Percentiles rank a stretch among this genome's conserved stretches.
Conservation (phyloP, 78 protist species). For the Chrysochromulina tobinii region DNA sequence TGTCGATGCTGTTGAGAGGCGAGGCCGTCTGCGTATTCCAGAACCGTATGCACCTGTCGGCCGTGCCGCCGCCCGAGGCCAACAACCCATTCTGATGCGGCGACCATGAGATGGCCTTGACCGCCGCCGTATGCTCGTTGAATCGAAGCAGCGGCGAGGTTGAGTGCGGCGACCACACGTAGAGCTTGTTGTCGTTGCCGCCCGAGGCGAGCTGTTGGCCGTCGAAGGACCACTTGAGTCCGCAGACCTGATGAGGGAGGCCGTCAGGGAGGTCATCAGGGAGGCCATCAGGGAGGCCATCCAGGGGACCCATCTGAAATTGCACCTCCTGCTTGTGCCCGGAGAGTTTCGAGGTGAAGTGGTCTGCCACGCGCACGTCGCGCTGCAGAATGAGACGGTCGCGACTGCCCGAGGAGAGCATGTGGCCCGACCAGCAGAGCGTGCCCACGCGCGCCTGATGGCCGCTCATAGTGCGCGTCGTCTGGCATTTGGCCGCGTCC, state of each 20-base stretch:
- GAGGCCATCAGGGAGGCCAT: too few species aligned
- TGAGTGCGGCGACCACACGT: not conserved
- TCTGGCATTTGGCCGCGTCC: constrained; percentile 43
- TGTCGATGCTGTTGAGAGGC: constrained; percentile 37
- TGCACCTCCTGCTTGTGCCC: constrained; percentile 58
- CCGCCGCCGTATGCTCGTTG: constrained; percentile 53
- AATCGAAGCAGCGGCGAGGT: not conserved
- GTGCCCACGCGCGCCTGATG: constrained; percentile 50
- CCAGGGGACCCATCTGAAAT: too few species aligned
- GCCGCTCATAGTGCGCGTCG: constrained; percentile 40
- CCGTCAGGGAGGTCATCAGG: too few species aligned
- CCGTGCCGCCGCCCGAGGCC: constrained; percentile 67
- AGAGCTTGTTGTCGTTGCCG: constrained; percentile 52
- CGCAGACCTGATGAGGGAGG: constrained; percentile 13
- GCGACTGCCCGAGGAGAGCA: constrained; percentile 46
- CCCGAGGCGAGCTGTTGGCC: constrained; percentile 52
- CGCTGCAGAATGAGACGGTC: not conserved
- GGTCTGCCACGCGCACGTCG: constrained; percentile 41
- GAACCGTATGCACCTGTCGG: constrained; percentile 58
- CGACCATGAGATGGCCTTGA: constrained; percentile 58
- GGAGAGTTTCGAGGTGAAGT: not conserved
- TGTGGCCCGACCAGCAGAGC: constrained; percentile 44
- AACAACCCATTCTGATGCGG: constrained; percentile 46
- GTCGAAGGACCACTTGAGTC: constrained; percentile 50
- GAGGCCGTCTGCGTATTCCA: constrained; percentile 48